These are phyloP conservation scores for Lizonia empirigonia DNA, from an alignment of 2,329 filamentous ascomycete species.

Conservation along the genomic window DNA sequence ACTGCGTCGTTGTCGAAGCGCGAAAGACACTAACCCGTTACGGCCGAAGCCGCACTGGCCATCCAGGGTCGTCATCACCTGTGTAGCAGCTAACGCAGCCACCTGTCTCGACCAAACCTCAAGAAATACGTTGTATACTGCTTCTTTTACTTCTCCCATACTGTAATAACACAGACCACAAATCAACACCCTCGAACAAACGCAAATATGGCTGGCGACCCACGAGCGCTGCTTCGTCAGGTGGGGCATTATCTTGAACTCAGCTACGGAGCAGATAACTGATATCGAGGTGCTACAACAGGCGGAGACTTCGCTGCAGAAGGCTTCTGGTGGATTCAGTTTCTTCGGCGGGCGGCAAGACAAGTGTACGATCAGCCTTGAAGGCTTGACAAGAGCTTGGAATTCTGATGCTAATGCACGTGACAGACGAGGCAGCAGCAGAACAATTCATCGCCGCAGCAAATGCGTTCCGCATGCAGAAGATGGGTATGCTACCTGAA, in stretches of 20 bases:
- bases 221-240: slow-evolving; percentile 46
- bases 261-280: slow-evolving; percentile 38
- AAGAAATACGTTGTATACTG: slow-evolving; percentile 15
- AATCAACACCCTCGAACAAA: slow-evolving; percentile 2
- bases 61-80: slow-evolving; percentile 38
- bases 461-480: slow-evolving; percentile 89
- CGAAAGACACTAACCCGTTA: slow-evolving; percentile 26
- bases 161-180: background rate
- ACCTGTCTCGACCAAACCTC: slow-evolving; percentile 40
- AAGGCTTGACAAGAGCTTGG: background rate
- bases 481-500: slow-evolving; percentile 65
- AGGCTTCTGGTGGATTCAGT: slow-evolving; percentile 81
- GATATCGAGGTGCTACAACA: slow-evolving; percentile 51
- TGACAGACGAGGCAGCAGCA: slow-evolving; percentile 73
- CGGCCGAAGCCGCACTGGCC: slow-evolving; percentile 35
- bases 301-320: slow-evolving; percentile 83
- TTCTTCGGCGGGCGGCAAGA: slow-evolving; percentile 87
- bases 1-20: slow-evolving; percentile 29
- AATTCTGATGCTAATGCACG: slow-evolving; percentile 24
- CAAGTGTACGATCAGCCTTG: slow-evolving; percentile 61
- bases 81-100: slow-evolving; percentile 39
- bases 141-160: slow-evolving; percentile 5
- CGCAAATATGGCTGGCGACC: slow-evolving; percentile 46
- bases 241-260: slow-evolving; percentile 39
- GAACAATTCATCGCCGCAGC: slow-evolving; percentile 87